Percentiles rank a stretch among this genome's conserved stretches.
Conservation (phyloP, 495 filamentous ascomycete genomes). For the Letharia columbiana region DNA sequence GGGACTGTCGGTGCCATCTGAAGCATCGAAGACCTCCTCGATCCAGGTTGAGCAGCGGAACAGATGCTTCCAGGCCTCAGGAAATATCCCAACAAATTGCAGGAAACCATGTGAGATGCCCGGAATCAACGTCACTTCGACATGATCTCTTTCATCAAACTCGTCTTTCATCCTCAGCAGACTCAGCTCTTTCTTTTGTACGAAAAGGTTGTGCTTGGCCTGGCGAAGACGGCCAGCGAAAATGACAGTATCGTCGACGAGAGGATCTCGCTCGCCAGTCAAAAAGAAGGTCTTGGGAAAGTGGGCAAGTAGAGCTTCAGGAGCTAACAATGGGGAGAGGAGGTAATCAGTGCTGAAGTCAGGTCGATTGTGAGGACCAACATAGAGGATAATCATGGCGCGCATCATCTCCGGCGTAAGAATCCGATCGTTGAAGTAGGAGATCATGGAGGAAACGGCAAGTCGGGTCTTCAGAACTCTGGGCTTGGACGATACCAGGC, state of each 20-base stretch:
- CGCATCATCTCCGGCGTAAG: constrained; percentile 97
- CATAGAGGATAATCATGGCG: constrained; percentile 97
- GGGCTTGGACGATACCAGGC: constrained; percentile 45
- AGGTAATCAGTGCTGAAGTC: constrained; percentile 89
- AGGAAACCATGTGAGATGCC: constrained; percentile 88
- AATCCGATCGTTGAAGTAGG: constrained; percentile 93
- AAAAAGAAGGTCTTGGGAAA: constrained; percentile 92
- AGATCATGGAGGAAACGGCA: constrained; percentile 91
- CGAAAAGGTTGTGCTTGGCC: constrained; percentile 64
- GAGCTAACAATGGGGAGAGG: constrained; percentile 80
- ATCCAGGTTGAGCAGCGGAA: constrained; percentile 70
- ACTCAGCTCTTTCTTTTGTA: constrained; percentile 53
- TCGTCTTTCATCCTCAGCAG: constrained; percentile 41
- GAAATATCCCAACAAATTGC: constrained; percentile 79
- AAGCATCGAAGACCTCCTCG: constrained; percentile 50
- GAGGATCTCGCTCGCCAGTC: constrained; percentile 88
- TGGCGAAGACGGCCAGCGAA: constrained; percentile 81
- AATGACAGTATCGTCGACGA: constrained; percentile 94
- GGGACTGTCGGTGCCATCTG: constrained; percentile 10
- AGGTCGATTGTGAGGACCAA: constrained; percentile 84
- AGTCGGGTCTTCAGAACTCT: constrained; percentile 75
- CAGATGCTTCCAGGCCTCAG: constrained; percentile 77
- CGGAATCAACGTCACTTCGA: constrained; percentile 76
- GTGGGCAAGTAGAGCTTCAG: constrained; percentile 65
- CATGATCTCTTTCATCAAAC: constrained; percentile 68